Conservation (phyloP, 2,329 filamentous ascomycete genomes). For the Scedosporium apiospermum region DNA sequence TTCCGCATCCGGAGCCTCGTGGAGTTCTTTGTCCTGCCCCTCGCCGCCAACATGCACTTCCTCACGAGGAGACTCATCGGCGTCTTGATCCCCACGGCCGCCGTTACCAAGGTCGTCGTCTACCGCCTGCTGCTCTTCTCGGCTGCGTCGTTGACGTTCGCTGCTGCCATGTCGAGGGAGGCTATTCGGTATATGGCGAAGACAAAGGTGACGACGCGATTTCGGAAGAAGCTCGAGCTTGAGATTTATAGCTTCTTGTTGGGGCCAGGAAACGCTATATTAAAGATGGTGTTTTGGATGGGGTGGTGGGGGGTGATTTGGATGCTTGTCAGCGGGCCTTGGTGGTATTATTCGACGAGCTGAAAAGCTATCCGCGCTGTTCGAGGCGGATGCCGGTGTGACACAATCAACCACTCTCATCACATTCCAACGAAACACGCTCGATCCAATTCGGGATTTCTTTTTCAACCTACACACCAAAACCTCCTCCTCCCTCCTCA, state of each 20-base stretch:
- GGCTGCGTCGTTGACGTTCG: neutral
- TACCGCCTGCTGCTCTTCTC: neutral
- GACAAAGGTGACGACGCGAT: neutral
- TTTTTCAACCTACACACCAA: too few species aligned
- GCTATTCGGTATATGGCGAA: neutral
- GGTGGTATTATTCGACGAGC: neutral
- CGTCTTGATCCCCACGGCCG: neutral
- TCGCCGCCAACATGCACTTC: neutral
- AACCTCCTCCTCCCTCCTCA: neutral
- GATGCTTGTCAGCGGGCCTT: neutral
- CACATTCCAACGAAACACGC: too few species aligned
- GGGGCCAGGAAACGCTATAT: neutral
- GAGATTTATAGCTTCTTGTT: constrained; percentile 4
- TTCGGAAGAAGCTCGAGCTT: constrained; percentile 1
- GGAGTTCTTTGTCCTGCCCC: neutral
- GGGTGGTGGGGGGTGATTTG: neutral
- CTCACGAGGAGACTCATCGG: neutral
- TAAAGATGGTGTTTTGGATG: constrained; percentile 3
- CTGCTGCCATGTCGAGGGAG: neutral
- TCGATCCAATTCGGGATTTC: neutral
- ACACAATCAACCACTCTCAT: too few species aligned
- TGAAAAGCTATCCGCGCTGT: neutral
- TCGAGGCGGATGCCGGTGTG: neutral
- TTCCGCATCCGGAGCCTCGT: neutral
- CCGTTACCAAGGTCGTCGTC: neutral